Evolutionary conservation across 2,329 filamentous ascomycete species (phyloP).

Genomic region (Paradendryphiella salina): DNA sequence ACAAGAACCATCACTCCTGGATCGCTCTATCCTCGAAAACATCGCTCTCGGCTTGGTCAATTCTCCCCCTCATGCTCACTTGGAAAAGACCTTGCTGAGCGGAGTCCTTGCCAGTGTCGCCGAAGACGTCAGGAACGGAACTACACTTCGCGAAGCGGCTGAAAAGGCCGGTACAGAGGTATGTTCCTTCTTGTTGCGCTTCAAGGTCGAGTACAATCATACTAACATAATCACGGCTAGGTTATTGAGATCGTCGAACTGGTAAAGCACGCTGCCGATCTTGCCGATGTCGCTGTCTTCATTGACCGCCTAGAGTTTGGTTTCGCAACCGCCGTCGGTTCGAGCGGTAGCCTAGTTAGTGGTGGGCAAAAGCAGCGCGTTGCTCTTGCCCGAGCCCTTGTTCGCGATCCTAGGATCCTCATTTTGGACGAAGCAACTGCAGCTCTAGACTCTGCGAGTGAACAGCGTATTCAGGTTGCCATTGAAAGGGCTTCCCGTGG

Average conservation of each 20-base stretch:
- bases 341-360: conserved; percentile 58
- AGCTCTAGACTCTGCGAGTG: conserved; percentile 62
- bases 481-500: conserved; percentile 42
- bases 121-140: conserved; percentile 56
- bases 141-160: conserved; percentile 47
- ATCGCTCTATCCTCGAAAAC: conserved; percentile 58
- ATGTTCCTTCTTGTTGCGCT: background rate
- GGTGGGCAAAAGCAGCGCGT: conserved; percentile 64
- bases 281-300: conserved; percentile 64
- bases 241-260: conserved; percentile 55
- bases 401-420: conserved; percentile 61
- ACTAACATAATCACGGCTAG: background rate
- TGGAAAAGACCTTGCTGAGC: conserved; percentile 56
- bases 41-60: conserved; percentile 57
- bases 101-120: conserved; percentile 57
- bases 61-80: conserved; percentile 43
- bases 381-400: conserved; percentile 59
- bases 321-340: conserved; percentile 56
- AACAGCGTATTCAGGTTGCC: conserved; percentile 57
- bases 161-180: conserved; percentile 24
- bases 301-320: conserved; percentile 58
- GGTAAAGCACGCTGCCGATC: conserved; percentile 55
- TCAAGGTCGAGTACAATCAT: no score
- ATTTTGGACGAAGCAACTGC: conserved; percentile 66
- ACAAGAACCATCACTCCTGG: conserved; percentile 57